A percentile compares a stretch with the other conserved stretches of the same genome.
These are phyloP conservation scores for Chionographis japonica DNA, from an alignment of 106 monocot species.

Conservation along the genomic window DNA sequence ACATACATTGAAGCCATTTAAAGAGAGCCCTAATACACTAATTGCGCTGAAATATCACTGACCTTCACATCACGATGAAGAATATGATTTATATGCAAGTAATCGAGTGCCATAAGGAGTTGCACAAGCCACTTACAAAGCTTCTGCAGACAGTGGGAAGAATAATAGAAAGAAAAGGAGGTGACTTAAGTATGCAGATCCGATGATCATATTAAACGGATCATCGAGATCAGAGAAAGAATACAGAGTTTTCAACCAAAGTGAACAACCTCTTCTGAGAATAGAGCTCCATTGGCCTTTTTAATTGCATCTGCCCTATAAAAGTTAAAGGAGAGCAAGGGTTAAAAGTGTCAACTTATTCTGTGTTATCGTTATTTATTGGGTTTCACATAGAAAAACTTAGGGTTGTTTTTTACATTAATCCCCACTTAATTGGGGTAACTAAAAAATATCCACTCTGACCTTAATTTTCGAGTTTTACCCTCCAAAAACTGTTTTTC, in stretches of 20 bases:
- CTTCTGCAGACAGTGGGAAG: slow-evolving; percentile 48
- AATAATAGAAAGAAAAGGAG: neutral
- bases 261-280: slow-evolving; percentile 74
- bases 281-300: slow-evolving; percentile 77
- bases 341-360: neutral
- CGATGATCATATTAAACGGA: no score
- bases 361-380: no score
- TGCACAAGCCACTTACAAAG: slow-evolving; percentile 99
- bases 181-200: neutral
- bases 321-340: neutral
- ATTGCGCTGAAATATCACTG: slow-evolving; percentile 2
- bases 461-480: no score
- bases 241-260: neutral
- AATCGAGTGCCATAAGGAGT: slow-evolving; percentile 96
- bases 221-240: neutral
- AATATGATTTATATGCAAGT: slow-evolving; percentile 91
- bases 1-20: neutral
- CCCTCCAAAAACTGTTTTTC: neutral
- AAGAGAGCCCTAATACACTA: neutral
- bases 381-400: no score
- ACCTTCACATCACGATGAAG: slow-evolving; percentile 99
- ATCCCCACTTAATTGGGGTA: no score
- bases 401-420: no score
- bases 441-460: no score
- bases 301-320: slow-evolving; percentile 89